A percentile compares a stretch with the other conserved stretches of the same genome.
Conservation (phyloP, 2,329 filamentous ascomycete genomes). For the Diaporthe sp. region DNA sequence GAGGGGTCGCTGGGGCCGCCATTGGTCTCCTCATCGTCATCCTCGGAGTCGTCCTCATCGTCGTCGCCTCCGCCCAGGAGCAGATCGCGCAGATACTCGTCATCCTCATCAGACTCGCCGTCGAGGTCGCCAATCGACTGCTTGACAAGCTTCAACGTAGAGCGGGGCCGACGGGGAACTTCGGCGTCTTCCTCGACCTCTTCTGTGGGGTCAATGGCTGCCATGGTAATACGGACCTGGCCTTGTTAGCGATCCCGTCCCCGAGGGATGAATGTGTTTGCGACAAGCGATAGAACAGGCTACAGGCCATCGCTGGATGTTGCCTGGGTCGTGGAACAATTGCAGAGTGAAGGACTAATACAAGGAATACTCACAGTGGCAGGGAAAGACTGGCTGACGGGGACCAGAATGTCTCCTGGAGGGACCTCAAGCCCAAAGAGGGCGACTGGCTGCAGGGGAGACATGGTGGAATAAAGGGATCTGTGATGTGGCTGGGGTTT, state of each 20-base stretch:
- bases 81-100: conserved; percentile 72
- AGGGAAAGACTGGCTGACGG: conserved; percentile 82
- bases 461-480: conserved; percentile 58
- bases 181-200: conserved; percentile 76
- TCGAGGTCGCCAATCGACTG: conserved; percentile 72
- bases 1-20: conserved; percentile 91
- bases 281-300: conserved; percentile 31
- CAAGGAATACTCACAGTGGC: conserved; percentile 77
- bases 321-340: background rate
- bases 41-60: conserved; percentile 64
- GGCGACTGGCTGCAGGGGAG: conserved; percentile 74
- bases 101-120: conserved; percentile 74
- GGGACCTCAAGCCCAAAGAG: conserved; percentile 95
- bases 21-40: conserved; percentile 77
- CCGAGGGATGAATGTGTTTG: background rate
- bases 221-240: conserved; percentile 98
- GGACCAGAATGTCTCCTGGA: conserved; percentile 84
- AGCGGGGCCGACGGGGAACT: conserved; percentile 75
- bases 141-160: conserved; percentile 93
- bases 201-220: conserved; percentile 92
- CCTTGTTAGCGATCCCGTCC: conserved; percentile 34
- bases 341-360: background rate
- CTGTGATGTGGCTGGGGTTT: background rate
- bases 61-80: conserved; percentile 65
- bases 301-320: background rate